Conservation (phyloP, 2,329 filamentous ascomycete species). For the Didymella sp. region DNA sequence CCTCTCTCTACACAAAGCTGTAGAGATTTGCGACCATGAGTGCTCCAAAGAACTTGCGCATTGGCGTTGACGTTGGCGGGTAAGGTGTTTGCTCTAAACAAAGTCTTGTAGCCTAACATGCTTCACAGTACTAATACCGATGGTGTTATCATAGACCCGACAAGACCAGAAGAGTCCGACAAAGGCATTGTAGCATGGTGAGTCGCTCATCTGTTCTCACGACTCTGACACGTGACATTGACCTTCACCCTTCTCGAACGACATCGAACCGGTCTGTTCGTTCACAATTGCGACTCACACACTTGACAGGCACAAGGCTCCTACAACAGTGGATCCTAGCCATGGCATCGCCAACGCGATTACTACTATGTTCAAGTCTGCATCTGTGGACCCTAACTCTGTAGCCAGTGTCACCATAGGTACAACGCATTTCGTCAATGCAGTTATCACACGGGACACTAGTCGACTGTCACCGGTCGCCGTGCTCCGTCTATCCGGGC, state of each 20-base stretch:
- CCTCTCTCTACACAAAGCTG: background rate
- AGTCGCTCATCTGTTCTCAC: background rate
- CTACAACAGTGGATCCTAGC: constrained; percentile 48
- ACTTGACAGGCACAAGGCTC: constrained; percentile 47
- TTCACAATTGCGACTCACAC: background rate
- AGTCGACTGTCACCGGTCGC: constrained; percentile 60
- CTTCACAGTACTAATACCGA: constrained; percentile 46
- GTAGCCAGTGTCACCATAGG: constrained; percentile 59
- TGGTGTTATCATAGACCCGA: constrained; percentile 47
- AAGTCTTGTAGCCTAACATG: constrained; percentile 10
- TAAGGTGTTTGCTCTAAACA: constrained; percentile 24
- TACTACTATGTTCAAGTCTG: constrained; percentile 46
- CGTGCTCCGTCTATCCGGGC: constrained; percentile 58
- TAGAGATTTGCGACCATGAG: constrained; percentile 18
- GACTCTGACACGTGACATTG: constrained; percentile 12
- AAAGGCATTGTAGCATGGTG: constrained; percentile 47
- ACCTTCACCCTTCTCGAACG: background rate
- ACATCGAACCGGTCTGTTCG: background rate
- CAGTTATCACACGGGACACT: constrained; percentile 59
- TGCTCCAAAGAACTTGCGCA: constrained; percentile 41
- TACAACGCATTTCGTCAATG: constrained; percentile 62
- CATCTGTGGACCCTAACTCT: constrained; percentile 37
- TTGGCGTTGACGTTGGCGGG: constrained; percentile 56
- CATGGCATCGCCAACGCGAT: constrained; percentile 48
- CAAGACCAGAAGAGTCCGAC: constrained; percentile 32